These are phyloP conservation scores for Gardenia jasminoides DNA, from an alignment of 257 asterid genomes.

Conservation along the genomic window DNA sequence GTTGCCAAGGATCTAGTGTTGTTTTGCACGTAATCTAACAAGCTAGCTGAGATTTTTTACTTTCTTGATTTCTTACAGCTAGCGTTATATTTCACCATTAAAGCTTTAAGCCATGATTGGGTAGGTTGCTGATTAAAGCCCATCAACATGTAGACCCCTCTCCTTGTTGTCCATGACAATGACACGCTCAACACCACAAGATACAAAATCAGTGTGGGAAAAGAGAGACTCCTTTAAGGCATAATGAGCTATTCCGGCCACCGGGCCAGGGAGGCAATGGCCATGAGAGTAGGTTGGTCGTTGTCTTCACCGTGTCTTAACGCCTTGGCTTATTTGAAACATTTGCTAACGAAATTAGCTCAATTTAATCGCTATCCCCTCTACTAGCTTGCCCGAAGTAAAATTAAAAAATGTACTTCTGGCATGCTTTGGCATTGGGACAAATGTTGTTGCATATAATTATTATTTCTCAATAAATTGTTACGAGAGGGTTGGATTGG, in stretches of 20 bases:
- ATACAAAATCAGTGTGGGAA: neutral
- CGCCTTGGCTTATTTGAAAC: neutral
- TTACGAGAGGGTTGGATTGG: too few relatives aligned
- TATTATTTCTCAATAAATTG: too few relatives aligned
- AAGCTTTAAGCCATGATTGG: too few relatives aligned
- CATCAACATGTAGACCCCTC: conserved; percentile 12
- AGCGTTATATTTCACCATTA: neutral
- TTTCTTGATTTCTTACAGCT: neutral
- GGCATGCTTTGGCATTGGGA: too few relatives aligned
- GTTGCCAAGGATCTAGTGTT: neutral
- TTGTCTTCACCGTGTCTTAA: neutral
- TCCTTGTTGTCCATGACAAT: conserved; percentile 34
- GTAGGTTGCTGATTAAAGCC: conserved; percentile 33
- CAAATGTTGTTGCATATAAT: too few relatives aligned
- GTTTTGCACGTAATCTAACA: neutral
- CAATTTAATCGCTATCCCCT: neutral
- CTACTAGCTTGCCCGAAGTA: neutral
- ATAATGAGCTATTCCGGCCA: neutral
- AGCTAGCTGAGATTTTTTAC: neutral
- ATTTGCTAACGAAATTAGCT: neutral
- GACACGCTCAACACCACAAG: conserved; percentile 19
- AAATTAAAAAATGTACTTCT: too few relatives aligned
- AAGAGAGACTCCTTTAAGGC: neutral
- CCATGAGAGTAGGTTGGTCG: neutral
- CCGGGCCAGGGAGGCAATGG: neutral